Percentiles rank a stretch among this genome's conserved stretches.
phyloP scores from a whole-genome alignment of 768 basidiomycete species.

The Wakefieldia striispora region DNA sequence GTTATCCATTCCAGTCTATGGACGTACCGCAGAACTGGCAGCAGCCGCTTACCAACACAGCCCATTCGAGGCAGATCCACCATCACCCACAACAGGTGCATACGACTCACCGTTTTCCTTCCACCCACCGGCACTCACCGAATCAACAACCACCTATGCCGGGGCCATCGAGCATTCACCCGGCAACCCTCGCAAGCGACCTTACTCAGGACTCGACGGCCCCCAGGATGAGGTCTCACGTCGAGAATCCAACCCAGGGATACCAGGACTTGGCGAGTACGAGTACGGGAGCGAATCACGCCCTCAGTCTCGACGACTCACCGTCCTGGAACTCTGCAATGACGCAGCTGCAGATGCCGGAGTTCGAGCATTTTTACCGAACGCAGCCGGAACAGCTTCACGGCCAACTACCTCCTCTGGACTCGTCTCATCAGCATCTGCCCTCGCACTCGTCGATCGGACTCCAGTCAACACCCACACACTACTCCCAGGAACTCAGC shows the following conservation, averaged over 20 bases:
- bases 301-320: slow-evolving; percentile 75
- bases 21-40: slow-evolving; percentile 39
- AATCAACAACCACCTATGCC: slow-evolving; percentile 25
- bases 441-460: slow-evolving; percentile 52
- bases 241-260: slow-evolving; percentile 34
- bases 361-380: slow-evolving; percentile 47
- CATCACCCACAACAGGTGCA: slow-evolving; percentile 28
- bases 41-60: slow-evolving; percentile 29
- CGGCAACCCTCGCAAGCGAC: slow-evolving; percentile 58
- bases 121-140: slow-evolving; percentile 59
- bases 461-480: slow-evolving; percentile 29
- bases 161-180: slow-evolving; percentile 35
- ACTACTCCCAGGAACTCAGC: slow-evolving; percentile 50
- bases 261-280: slow-evolving; percentile 42
- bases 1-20: slow-evolving; percentile 39
- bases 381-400: slow-evolving; percentile 33
- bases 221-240: slow-evolving; percentile 39
- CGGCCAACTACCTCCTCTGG: slow-evolving; percentile 45
- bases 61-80: slow-evolving; percentile 32
- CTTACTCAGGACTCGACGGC: slow-evolving; percentile 57
- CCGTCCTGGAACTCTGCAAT: slow-evolving; percentile 89
- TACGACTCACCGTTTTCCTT: slow-evolving; percentile 78
- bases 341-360: slow-evolving; percentile 50
- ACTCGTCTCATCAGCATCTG: slow-evolving; percentile 46
- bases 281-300: slow-evolving; percentile 73